Evolutionary conservation across 2,329 filamentous ascomycete species (phyloP).

Genomic region (Ophiostoma perfectum): DNA sequence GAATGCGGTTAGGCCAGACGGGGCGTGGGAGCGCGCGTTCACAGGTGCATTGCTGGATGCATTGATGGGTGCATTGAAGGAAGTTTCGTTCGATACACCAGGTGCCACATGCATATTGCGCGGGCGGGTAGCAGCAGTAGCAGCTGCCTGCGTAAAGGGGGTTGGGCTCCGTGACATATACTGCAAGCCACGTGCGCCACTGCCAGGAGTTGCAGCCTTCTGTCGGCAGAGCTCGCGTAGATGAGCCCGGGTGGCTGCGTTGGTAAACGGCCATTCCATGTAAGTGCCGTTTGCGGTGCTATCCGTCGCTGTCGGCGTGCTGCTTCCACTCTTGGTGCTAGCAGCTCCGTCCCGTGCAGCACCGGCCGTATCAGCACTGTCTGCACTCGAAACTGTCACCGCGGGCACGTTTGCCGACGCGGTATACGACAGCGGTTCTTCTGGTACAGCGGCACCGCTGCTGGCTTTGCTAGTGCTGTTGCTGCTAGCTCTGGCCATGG

Average conservation of each 20-base stretch:
- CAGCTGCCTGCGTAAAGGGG: conserved; percentile 46
- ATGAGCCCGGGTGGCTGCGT: conserved; percentile 56
- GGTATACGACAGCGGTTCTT: background rate
- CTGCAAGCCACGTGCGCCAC: conserved; percentile 39
- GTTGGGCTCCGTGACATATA: conserved; percentile 51
- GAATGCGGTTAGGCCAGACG: conserved; percentile 20
- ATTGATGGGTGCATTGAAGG: background rate
- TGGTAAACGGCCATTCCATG: conserved; percentile 60
- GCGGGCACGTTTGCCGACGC: background rate
- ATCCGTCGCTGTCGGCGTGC: conserved; percentile 45
- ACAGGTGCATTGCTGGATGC: background rate
- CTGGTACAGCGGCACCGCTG: background rate
- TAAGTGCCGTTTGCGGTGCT: conserved; percentile 39
- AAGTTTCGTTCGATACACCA: conserved; percentile 29
- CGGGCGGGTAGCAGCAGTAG: conserved; percentile 37
- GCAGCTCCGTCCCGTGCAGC: conserved; percentile 24
- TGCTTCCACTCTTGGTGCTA: conserved; percentile 45
- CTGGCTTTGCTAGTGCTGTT: background rate
- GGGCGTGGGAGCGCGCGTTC: background rate
- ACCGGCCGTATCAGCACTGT: background rate
- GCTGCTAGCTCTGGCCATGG: conserved; percentile 28
- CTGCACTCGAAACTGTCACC: background rate
- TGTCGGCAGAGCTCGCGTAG: conserved; percentile 58
- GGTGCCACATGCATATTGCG: conserved; percentile 36
- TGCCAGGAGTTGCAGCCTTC: conserved; percentile 42